Conservation (phyloP, 1,284 basidiomycete species). For the Ustilago bromivora region DNA sequence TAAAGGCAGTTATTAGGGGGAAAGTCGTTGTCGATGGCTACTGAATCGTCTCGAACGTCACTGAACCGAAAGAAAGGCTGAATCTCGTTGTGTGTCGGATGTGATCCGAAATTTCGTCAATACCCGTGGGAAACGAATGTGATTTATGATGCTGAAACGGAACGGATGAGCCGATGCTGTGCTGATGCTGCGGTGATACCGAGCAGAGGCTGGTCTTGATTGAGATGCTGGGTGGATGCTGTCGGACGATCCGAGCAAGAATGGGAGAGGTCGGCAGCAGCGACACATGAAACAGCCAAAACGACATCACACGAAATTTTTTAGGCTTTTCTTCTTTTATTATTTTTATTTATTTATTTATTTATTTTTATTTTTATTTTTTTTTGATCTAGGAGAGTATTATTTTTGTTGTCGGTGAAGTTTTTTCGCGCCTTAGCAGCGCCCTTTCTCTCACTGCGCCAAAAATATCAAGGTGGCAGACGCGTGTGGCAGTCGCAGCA, state of each 20-base stretch:
- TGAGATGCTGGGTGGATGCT: neutral
- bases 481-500: neutral
- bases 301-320: neutral
- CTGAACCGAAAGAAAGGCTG: neutral
- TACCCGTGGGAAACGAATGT: neutral
- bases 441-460: neutral
- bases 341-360: constrained; percentile 7
- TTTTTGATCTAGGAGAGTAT: too few relatives aligned
- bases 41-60: neutral
- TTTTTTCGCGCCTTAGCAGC: constrained; percentile 10
- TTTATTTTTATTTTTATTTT: neutral
- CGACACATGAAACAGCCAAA: constrained; percentile 5
- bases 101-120: neutral
- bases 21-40: too few relatives aligned
- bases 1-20: too few relatives aligned
- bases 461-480: neutral
- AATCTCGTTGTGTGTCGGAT: neutral
- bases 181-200: neutral
- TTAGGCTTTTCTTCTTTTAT: neutral
- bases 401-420: constrained; percentile 5
- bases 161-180: neutral
- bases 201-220: neutral
- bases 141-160: neutral
- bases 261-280: neutral
- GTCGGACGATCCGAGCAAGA: constrained; percentile 30